phyloP scores from a whole-genome alignment of 768 basidiomycete species.

The Saitozyma sp. region DNA sequence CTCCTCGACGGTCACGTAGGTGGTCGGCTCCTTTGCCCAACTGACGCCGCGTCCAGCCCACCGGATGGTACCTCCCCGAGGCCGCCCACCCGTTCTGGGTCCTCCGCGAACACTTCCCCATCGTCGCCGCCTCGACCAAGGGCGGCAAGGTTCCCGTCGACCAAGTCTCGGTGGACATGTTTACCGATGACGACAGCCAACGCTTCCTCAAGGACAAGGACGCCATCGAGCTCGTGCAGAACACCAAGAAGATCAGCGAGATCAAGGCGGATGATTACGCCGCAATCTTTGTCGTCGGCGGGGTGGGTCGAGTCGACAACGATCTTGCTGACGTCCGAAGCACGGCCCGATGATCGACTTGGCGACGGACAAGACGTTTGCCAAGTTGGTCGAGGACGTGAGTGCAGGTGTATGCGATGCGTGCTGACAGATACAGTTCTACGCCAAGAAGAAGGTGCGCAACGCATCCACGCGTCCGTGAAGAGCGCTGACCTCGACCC shows the following conservation, averaged over 20 bases:
- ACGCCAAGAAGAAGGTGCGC: conserved; percentile 62
- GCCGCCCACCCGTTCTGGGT: conserved; percentile 71
- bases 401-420: conserved; percentile 18
- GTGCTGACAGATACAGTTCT: conserved; percentile 59
- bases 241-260: conserved; percentile 64
- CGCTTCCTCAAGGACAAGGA: conserved; percentile 64
- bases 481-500: no score
- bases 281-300: conserved; percentile 76
- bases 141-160: conserved; percentile 74
- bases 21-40: background rate
- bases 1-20: conserved; percentile 53
- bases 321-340: conserved; percentile 6
- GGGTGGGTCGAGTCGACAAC: conserved; percentile 47
- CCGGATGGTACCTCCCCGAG: conserved; percentile 75
- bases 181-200: conserved; percentile 61
- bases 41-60: conserved; percentile 7
- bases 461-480: no score
- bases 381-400: conserved; percentile 63
- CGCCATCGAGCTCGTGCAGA: conserved; percentile 60
- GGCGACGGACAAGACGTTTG: conserved; percentile 61
- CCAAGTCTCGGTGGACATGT: conserved; percentile 55
- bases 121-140: conserved; percentile 64
- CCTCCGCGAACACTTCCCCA: conserved; percentile 57
- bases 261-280: conserved; percentile 66
- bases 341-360: conserved; percentile 77